Percentiles rank a stretch among this genome's conserved stretches.
Evolutionary conservation across 257 asterid species (phyloP).

Genomic region (Solanum tarijense): DNA sequence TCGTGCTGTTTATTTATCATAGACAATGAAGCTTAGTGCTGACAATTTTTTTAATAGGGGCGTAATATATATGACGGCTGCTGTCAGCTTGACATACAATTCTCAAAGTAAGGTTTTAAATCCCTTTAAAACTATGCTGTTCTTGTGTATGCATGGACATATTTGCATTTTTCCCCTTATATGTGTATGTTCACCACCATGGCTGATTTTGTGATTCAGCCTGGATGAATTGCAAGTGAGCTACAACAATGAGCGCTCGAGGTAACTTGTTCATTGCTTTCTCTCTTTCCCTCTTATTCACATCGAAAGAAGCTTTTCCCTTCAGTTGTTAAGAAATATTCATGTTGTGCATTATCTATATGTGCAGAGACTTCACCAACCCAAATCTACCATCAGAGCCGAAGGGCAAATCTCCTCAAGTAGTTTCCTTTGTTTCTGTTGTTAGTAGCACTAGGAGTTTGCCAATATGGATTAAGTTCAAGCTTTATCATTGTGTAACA

Average conservation of each 20-base stretch:
- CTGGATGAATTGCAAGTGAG: conserved; percentile 96
- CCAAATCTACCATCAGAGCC: conserved; percentile 91
- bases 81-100: conserved; percentile 97
- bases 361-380: conserved; percentile 85
- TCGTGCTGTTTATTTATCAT: not conserved
- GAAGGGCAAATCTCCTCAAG: conserved; percentile 85
- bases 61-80: conserved; percentile 96
- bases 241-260: conserved; percentile 84
- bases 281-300: not conserved
- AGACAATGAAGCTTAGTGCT: not conserved
- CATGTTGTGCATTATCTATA: conserved; percentile 14
- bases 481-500: conserved; percentile 18
- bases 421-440: conserved; percentile 29
- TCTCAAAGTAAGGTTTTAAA: conserved; percentile 60
- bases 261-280: conserved; percentile 34
- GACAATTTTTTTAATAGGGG: conserved; percentile 38
- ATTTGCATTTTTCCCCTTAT: not conserved
- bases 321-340: conserved; percentile 5
- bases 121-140: not conserved
- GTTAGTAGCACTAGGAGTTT: not conserved
- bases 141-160: conserved; percentile 1
- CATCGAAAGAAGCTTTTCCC: not conserved
- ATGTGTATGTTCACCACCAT: not conserved
- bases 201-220: conserved; percentile 35
- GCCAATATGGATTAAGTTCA: not conserved